Conservation (phyloP, 495 filamentous ascomycete genomes). For the Zalerion maritima region DNA sequence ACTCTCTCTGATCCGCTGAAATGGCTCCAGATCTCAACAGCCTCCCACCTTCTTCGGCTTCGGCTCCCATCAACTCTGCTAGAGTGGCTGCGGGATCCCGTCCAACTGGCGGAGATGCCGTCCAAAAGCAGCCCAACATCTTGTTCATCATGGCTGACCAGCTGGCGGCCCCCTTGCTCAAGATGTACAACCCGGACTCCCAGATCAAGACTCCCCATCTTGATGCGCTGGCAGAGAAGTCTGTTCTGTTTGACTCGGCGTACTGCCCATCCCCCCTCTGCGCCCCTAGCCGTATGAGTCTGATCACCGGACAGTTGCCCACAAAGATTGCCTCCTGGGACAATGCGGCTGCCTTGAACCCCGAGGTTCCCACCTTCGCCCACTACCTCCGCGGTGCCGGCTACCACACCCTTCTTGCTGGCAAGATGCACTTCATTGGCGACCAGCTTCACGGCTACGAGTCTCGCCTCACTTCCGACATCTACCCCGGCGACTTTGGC, state of each 20-base stretch:
- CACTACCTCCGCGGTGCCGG: slow-evolving; percentile 74
- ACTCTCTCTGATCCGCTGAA: too few species aligned
- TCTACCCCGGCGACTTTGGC: slow-evolving; percentile 81
- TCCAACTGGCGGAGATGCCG: slow-evolving; percentile 10
- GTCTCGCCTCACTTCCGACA: slow-evolving; percentile 74
- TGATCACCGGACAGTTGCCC: slow-evolving; percentile 77
- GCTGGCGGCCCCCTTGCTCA: slow-evolving; percentile 70
- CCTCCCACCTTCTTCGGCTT: slow-evolving; percentile 23
- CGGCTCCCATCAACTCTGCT: slow-evolving; percentile 7
- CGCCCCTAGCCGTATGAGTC: slow-evolving; percentile 74
- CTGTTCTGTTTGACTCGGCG: slow-evolving; percentile 74
- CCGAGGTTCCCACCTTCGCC: slow-evolving; percentile 71
- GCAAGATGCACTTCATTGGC: slow-evolving; percentile 93
- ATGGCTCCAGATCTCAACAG: slow-evolving; percentile 45
- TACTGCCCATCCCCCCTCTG: slow-evolving; percentile 86
- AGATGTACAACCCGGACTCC: slow-evolving; percentile 66
- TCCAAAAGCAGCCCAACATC: slow-evolving; percentile 47
- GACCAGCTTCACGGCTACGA: slow-evolving; percentile 88
- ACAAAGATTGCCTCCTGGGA: slow-evolving; percentile 79
- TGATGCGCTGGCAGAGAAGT: slow-evolving; percentile 59
- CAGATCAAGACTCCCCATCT: slow-evolving; percentile 77
- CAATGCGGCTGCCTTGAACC: slow-evolving; percentile 62
- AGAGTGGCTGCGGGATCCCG: slow-evolving; percentile 8
- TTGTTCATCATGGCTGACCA: slow-evolving; percentile 90
- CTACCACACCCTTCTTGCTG: slow-evolving; percentile 78